Conservation (phyloP, 2,329 filamentous ascomycete genomes). For the Hypoxylon sp. region DNA sequence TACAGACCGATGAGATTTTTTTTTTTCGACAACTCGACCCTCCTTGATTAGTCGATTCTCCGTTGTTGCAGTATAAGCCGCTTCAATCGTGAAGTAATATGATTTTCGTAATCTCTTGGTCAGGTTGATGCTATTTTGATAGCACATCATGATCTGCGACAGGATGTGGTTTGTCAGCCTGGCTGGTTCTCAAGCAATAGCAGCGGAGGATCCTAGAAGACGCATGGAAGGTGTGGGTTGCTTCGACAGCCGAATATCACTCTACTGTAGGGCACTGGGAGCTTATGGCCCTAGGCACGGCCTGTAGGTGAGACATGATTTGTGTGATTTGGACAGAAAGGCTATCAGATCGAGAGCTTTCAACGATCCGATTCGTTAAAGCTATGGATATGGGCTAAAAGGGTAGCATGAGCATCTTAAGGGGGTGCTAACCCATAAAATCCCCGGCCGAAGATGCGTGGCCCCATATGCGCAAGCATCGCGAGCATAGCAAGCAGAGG, state of each 20-base stretch:
- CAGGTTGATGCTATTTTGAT: constrained; percentile 22
- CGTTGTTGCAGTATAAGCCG: constrained; percentile 3
- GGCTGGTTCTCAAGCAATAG: constrained; percentile 9
- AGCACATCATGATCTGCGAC: constrained; percentile 31
- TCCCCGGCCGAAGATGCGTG: constrained; percentile 27
- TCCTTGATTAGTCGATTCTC: constrained; percentile 9
- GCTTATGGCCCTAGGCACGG: constrained; percentile 9
- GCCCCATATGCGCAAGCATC: constrained; percentile 29
- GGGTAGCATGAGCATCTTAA: constrained; percentile 1
- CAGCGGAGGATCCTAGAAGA: constrained; percentile 20
- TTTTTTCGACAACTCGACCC: neutral
- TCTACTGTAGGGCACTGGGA: constrained; percentile 14
- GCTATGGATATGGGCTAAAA: neutral
- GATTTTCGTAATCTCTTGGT: constrained; percentile 36
- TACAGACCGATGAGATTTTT: constrained; percentile 5
- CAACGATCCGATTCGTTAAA: constrained; percentile 15
- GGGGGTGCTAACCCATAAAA: constrained; percentile 3
- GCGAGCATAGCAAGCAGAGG: constrained; percentile 31
- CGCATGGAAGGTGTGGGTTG: constrained; percentile 31
- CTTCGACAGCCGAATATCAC: constrained; percentile 21
- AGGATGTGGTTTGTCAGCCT: constrained; percentile 21
- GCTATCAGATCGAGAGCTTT: constrained; percentile 10
- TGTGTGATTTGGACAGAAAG: constrained; percentile 13
- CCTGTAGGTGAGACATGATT: constrained; percentile 20
- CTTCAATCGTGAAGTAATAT: constrained; percentile 12